A percentile compares a stretch with the other conserved stretches of the same genome.
These are phyloP conservation scores for Boletus mariae DNA, from an alignment of 1,284 basidiomycete species.

Conservation along the genomic window DNA sequence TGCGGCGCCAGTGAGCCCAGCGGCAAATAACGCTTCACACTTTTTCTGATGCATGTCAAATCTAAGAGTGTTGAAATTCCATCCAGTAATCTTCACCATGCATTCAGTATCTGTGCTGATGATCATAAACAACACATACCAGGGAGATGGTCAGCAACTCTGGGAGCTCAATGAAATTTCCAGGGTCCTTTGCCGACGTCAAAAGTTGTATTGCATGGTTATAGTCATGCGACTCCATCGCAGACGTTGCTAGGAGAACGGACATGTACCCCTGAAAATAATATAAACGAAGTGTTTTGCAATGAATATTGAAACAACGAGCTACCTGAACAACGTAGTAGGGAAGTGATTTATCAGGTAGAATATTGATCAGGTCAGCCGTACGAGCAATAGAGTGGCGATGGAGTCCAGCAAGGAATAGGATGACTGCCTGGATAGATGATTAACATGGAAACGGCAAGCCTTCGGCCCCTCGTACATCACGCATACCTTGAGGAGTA, in stretches of 20 bases:
- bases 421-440: slow-evolving; percentile 10
- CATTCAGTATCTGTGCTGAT: slow-evolving; percentile 3
- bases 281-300: background rate
- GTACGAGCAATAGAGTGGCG: slow-evolving; percentile 10
- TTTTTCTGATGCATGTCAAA: slow-evolving; percentile 9
- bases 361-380: slow-evolving; percentile 9
- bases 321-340: slow-evolving; percentile 12
- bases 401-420: slow-evolving; percentile 14
- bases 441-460: background rate
- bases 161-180: slow-evolving; percentile 3
- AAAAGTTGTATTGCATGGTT: slow-evolving; percentile 8
- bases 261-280: slow-evolving; percentile 10
- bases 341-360: background rate
- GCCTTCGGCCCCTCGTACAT: background rate
- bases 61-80: slow-evolving; percentile 11
- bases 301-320: background rate
- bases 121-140: slow-evolving; percentile 7
- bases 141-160: slow-evolving; percentile 18
- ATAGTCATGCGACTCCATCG: slow-evolving; percentile 12
- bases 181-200: slow-evolving; percentile 6
- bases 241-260: slow-evolving; percentile 14
- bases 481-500: slow-evolving; percentile 15
- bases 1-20: slow-evolving; percentile 6
- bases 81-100: slow-evolving; percentile 14
- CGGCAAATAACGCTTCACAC: slow-evolving; percentile 14